Conservation (phyloP, 1,139 yeast genomes). For the Geotrichum fermentans region DNA sequence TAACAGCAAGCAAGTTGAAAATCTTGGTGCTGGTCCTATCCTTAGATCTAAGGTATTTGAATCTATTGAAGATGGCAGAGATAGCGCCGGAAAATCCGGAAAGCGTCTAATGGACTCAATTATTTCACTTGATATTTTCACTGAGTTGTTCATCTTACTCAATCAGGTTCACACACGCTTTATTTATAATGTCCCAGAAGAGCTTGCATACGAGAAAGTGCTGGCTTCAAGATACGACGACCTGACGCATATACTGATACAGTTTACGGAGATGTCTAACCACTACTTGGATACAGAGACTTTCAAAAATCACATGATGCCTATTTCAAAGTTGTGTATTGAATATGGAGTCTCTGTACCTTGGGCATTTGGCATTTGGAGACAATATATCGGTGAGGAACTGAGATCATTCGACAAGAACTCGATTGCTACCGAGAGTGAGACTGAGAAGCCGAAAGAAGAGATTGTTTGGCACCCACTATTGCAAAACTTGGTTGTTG, state of each 20-base stretch:
- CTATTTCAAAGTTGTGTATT: conserved; percentile 46
- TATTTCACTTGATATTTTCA: conserved; percentile 44
- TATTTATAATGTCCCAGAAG: conserved; percentile 42
- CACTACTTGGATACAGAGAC: conserved; percentile 44
- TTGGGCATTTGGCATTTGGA: conserved; percentile 81
- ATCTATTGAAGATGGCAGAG: conserved; percentile 55
- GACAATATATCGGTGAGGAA: conserved; percentile 44
- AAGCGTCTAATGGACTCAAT: conserved; percentile 49
- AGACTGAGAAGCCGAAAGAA: conserved; percentile 14
- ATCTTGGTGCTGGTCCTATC: conserved; percentile 61
- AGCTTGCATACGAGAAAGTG: conserved; percentile 58
- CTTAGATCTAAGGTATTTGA: conserved; percentile 54
- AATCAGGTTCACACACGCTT: conserved; percentile 43
- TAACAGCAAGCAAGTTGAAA: conserved; percentile 59
- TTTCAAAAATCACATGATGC: conserved; percentile 42
- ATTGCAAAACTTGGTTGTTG: conserved; percentile 28
- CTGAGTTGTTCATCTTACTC: conserved; percentile 63
- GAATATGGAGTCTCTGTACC: conserved; percentile 52
- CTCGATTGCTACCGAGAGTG: conserved; percentile 18
- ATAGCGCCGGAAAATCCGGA: conserved; percentile 44
- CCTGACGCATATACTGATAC: conserved; percentile 56
- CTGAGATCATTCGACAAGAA: conserved; percentile 29
- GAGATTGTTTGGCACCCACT: conserved; percentile 29
- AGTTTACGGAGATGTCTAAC: conserved; percentile 56
- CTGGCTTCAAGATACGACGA: conserved; percentile 72